Evolutionary conservation across 73 alveolate genomes (phyloP).

Genomic region (Halteria grandinella): DNA sequence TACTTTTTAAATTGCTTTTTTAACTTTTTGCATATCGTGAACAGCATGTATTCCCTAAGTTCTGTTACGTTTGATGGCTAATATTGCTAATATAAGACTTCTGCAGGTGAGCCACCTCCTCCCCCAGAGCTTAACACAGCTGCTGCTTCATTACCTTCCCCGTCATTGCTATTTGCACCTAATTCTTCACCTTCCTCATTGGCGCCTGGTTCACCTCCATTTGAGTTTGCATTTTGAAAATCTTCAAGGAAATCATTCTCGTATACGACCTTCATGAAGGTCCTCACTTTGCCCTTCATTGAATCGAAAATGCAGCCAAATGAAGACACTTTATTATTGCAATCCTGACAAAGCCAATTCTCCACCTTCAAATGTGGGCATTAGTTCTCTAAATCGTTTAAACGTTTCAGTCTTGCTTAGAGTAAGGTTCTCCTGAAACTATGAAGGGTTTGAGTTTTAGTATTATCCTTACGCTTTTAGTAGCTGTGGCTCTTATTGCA

Average conservation of each 20-base stretch:
- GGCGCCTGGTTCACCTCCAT: background rate
- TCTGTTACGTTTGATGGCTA: slow-evolving; percentile 43
- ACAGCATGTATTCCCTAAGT: slow-evolving; percentile 43
- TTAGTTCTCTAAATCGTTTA: no score
- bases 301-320: slow-evolving; percentile 19
- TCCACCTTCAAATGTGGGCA: slow-evolving; percentile 8
- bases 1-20: slow-evolving; percentile 5
- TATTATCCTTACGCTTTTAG: no score
- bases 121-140: no score
- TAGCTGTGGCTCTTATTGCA: no score
- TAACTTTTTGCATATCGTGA: slow-evolving; percentile 38
- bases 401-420: no score
- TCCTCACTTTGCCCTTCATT: slow-evolving; percentile 6
- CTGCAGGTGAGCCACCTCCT: background rate
- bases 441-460: no score
- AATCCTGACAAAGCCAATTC: slow-evolving; percentile 22
- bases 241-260: slow-evolving; percentile 45
- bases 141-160: background rate
- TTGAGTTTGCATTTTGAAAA: slow-evolving; percentile 2
- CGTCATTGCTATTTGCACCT: background rate
- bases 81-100: slow-evolving; percentile 32
- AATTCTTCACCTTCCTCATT: background rate
- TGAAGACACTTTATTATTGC: slow-evolving; percentile 9
- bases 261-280: slow-evolving; percentile 22
- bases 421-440: no score